Evolutionary conservation across 106 monocot species (phyloP), one percentile per base, ranked within the genome.

Genomic region (Hemerocallis citrina): DNA sequence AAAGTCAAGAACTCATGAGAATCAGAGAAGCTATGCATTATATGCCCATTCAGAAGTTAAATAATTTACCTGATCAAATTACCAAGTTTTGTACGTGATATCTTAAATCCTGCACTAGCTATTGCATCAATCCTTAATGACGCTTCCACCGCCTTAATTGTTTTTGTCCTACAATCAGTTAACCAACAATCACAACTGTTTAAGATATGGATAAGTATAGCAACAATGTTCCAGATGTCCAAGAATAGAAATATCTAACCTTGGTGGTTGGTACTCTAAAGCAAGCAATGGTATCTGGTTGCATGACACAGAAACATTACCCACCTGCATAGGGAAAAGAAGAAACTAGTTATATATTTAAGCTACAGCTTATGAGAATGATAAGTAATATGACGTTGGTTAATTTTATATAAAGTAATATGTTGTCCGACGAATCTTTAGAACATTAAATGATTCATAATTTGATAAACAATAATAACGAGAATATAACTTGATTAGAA

Each of bases 51-150:
- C 37, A n/a, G 5, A 10, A 35, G 25, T 23, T 12, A 37, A 15
- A 40, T 13, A 15, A 4, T 21, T 6, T 67, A 96, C 95, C 96
- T 91, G 76, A 98, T 98, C 40, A 88, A 62, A 56, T 66, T 65
- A 70, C 75, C 96, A 73, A 98, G 84, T 65, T 98, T 91, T 40
- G 96, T 79, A 34, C 96, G 87, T 58, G 96, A 98, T 74, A 98
- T 88, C 48, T 87, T 98, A 71, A 91, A 98, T 76, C 96, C 96
- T 59, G 96, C 91, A 73, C 96, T 98, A 57, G 91, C 96, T 43
- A 98, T 36, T 49, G 96, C 91, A 88, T 98, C 96, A 65, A 98
- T 77, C 43, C 96, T 72, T 52, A 91, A 59, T 43, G 96, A 98
- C 57, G 96, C 65, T 82, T 98, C 96, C 46, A 92, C 78, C 5